These are phyloP conservation scores for Plasmodium gaboni DNA, from an alignment of 169 alveolate genomes.

Conservation along the genomic window DNA sequence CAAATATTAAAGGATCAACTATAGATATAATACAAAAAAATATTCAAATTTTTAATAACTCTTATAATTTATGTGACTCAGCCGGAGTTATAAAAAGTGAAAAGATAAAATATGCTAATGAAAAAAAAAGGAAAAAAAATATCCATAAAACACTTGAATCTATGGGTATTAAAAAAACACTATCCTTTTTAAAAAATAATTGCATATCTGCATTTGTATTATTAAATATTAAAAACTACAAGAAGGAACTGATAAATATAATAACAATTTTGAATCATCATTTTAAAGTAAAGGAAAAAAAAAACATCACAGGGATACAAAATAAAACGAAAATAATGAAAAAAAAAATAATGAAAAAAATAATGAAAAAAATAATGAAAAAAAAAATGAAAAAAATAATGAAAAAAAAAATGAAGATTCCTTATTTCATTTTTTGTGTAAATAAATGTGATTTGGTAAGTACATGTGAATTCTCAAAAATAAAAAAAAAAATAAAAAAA, in stretches of 20 bases:
- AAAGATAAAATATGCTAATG: too few relatives aligned
- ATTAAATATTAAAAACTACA: constrained; percentile 19
- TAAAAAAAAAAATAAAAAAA: neutral
- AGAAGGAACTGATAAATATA: constrained; percentile 4
- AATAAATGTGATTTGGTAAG: constrained; percentile 30
- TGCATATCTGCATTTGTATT: constrained; percentile 20
- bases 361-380: too few relatives aligned
- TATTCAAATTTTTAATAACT: constrained; percentile 61
- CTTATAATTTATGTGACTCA: constrained; percentile 79
- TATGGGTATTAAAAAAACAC: constrained; percentile 34
- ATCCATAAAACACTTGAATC: constrained; percentile 30
- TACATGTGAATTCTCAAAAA: neutral
- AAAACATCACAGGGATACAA: neutral
- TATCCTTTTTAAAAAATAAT: neutral
- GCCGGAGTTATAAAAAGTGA: constrained; percentile 77
- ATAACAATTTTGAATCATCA: constrained; percentile 3
- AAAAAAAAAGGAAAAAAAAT: neutral
- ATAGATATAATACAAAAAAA: constrained; percentile 79
- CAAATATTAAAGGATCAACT: constrained; percentile 83
- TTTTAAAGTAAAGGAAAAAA: neutral
- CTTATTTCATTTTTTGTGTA: constrained; percentile 26
- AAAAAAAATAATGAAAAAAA: too few relatives aligned
- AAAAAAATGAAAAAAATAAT: too few relatives aligned
- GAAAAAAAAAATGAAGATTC: neutral
- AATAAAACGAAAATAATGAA: neutral